A percentile compares a stretch with the other conserved stretches of the same genome.
These are phyloP conservation scores for Aspergillus calidoustus DNA, from an alignment of 2,329 filamentous ascomycete species.

Conservation along the genomic window DNA sequence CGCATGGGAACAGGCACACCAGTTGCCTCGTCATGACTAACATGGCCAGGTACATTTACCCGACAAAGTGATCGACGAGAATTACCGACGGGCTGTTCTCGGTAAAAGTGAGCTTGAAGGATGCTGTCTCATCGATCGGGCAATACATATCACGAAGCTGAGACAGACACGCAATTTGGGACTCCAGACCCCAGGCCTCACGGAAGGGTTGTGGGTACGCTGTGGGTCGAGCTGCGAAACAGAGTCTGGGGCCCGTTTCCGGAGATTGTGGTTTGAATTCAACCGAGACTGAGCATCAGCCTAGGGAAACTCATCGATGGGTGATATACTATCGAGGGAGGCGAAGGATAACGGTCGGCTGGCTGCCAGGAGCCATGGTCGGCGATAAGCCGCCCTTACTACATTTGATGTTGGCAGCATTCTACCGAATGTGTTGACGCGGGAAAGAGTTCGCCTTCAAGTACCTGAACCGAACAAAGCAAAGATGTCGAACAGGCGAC, in stretches of 20 bases:
- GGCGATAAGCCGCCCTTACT: background rate
- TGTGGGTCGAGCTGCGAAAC: background rate
- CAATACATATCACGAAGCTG: too few species aligned
- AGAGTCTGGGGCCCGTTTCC: background rate
- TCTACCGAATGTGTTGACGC: background rate
- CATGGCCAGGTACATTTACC: too few species aligned
- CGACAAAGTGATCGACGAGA: too few species aligned
- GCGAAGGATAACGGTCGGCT: too few species aligned
- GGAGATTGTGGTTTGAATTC: background rate
- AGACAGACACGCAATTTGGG: background rate
- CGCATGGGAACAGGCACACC: too few species aligned
- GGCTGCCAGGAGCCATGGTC: too few species aligned
- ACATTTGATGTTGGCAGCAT: background rate
- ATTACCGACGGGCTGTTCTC: background rate
- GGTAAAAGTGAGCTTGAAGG: background rate
- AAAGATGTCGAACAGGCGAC: background rate
- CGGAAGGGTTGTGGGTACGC: background rate
- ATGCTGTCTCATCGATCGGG: background rate
- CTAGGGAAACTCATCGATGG: too few species aligned
- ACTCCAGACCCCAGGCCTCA: background rate
- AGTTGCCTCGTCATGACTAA: too few species aligned
- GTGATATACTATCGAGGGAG: too few species aligned
- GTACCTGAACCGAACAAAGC: background rate
- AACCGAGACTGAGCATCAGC: background rate
- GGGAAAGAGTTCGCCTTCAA: background rate